These are phyloP conservation scores for Colletotrichum sp. DNA, from an alignment of 2,329 filamentous ascomycete genomes.

Conservation along the genomic window DNA sequence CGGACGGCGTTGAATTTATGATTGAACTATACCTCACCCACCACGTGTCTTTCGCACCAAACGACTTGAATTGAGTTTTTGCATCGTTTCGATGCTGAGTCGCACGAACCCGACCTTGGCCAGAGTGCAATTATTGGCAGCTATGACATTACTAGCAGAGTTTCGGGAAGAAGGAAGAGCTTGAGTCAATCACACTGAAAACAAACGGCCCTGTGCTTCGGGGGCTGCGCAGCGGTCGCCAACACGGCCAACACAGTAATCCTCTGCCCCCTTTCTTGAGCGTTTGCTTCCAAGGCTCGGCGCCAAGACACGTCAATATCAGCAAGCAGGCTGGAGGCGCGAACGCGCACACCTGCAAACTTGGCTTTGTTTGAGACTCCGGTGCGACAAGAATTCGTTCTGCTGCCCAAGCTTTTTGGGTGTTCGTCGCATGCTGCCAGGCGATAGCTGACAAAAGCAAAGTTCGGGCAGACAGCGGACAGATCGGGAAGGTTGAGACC, in stretches of 20 bases:
- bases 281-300: neutral
- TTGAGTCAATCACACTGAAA: neutral
- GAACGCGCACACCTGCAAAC: neutral
- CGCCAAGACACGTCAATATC: neutral
- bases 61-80: neutral
- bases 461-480: neutral
- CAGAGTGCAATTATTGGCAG: neutral
- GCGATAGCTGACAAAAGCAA: neutral
- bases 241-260: neutral
- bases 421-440: neutral
- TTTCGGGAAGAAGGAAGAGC: slow-evolving; percentile 4
- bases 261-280: neutral
- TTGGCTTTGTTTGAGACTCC: neutral
- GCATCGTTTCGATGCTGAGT: neutral
- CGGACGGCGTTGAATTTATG: neutral
- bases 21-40: neutral
- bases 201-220: neutral
- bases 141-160: neutral
- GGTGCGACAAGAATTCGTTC: neutral
- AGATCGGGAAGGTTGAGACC: neutral
- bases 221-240: neutral
- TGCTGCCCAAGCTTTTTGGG: neutral
- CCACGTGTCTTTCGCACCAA: neutral
- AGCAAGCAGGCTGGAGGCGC: neutral
- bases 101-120: neutral